These are phyloP conservation scores for Fusarium sp. DNA, from an alignment of 2,329 filamentous ascomycete genomes.

Conservation along the genomic window DNA sequence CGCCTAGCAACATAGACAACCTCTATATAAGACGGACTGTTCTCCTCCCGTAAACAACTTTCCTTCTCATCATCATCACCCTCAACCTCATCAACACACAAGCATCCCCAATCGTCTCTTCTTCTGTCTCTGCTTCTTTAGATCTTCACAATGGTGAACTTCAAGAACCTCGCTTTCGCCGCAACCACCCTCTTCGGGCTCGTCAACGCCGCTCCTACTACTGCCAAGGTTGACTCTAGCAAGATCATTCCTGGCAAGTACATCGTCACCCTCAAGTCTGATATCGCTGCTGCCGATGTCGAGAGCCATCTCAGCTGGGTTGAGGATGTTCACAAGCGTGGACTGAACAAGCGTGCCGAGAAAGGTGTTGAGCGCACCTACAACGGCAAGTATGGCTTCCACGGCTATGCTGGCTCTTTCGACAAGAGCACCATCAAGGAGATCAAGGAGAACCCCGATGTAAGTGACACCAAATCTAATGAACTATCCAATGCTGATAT, in stretches of 20 bases:
- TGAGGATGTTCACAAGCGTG: constrained; percentile 65
- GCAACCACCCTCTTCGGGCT: constrained; percentile 43
- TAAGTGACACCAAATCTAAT: constrained; percentile 43
- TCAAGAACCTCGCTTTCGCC: constrained; percentile 44
- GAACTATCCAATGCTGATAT: background rate
- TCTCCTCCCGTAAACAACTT: constrained; percentile 1
- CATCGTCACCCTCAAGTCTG: constrained; percentile 71
- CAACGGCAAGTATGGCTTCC: constrained; percentile 47
- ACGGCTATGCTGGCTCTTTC: constrained; percentile 59
- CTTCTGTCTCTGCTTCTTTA: background rate
- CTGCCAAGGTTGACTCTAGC: constrained; percentile 30
- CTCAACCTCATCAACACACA: constrained; percentile 17
- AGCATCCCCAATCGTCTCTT: constrained; percentile 12
- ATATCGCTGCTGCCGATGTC: constrained; percentile 58
- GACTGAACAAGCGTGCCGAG: constrained; percentile 60
- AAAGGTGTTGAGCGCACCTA: constrained; percentile 50
- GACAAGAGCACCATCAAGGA: constrained; percentile 54
- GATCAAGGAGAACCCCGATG: constrained; percentile 57
- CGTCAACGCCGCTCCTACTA: constrained; percentile 39
- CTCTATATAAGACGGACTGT: constrained; percentile 38
- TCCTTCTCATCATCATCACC: constrained; percentile 19
- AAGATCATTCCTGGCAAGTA: constrained; percentile 58
- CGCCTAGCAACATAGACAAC: background rate
- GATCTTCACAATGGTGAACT: constrained; percentile 47
- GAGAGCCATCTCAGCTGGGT: constrained; percentile 62